Base-by-base conservation (phyloP, 1,284 basidiomycete species). In the Porogramme epimiltina region DNA sequence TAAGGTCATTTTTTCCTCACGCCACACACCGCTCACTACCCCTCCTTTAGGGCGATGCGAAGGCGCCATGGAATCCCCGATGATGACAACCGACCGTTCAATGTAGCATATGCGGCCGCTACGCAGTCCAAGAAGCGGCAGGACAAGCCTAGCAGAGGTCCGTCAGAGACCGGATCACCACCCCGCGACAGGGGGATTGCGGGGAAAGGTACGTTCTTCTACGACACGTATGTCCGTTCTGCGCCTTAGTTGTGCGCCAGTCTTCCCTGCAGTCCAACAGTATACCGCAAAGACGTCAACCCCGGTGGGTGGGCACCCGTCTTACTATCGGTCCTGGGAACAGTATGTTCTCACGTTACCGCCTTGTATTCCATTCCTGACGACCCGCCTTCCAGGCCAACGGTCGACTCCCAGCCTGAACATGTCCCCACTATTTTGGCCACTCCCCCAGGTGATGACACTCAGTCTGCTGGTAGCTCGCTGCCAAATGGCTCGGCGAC, bases 21-120 rank as follows among this genome's bases (percentile, higher is more conserved):
- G 39, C 42, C 48, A n/a, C n/a, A n/a, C n/a, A 45, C 44, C 47
- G 15, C 37, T 52, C n/a, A 55, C 19, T 10, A 6, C 9, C 20
- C 28, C 23, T 25, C 39, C 37, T 20, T 47, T 45, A 83, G 81
- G 56, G 71, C 80, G 52, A 79, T 81, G 71, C 80, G 89, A 52
- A 75, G 90, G 61, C 77, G 80, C 70, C 81, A 90, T 63, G 90
- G 89, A 42, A 92, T 92, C 52, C 89, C 89, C 18, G 89, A 92
- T 73, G 76, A 75, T 51, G 89, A 91, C 71, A 76, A 82, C 58
- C 78, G 89, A 34, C 87, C 90, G 9, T 92, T 92, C 75, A 86
- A 86, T 65, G 84, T 91, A 52, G 90, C 89, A n/a, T 89, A 88
- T 68, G 83, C 85, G 56, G 85, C 86, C 49, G 88, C 79, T 22